A percentile compares a stretch with the other conserved stretches of the same genome.
Conservation (phyloP, 805 yeast genomes). For the Saturnispora diversa region DNA sequence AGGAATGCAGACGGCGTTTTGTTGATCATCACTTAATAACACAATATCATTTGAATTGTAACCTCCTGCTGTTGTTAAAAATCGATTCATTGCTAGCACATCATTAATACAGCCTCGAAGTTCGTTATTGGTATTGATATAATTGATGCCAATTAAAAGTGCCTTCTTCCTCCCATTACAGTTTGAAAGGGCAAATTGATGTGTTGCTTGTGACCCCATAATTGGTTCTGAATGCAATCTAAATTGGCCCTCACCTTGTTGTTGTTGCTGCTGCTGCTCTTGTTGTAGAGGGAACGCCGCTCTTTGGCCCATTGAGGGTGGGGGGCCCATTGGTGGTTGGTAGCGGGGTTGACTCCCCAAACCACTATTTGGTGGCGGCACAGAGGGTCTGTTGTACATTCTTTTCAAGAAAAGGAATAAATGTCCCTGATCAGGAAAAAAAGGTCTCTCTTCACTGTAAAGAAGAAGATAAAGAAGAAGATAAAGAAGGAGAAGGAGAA, state of each 20-base stretch:
- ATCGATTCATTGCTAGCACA: slow-evolving; percentile 42
- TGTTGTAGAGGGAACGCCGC: slow-evolving; percentile 10
- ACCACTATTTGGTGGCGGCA: too few relatives aligned
- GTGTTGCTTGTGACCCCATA: slow-evolving; percentile 29
- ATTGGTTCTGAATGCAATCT: slow-evolving; percentile 19
- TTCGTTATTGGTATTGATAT: slow-evolving; percentile 52
- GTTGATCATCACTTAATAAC: slow-evolving; percentile 49
- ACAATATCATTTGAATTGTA: slow-evolving; percentile 50
- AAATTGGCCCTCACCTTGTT: slow-evolving; percentile 17
- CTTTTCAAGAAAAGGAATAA: too few relatives aligned
- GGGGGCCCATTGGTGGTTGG: slow-evolving; percentile 16
- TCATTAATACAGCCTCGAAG: slow-evolving; percentile 80
- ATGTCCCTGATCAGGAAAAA: too few relatives aligned
- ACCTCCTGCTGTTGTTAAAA: slow-evolving; percentile 34
- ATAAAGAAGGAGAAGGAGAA: too few relatives aligned
- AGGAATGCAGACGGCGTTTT: slow-evolving; percentile 43
- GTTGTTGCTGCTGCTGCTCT: slow-evolving; percentile 19
- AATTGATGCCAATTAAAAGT: slow-evolving; percentile 69
- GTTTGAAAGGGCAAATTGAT: slow-evolving; percentile 47
- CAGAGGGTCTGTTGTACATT: too few relatives aligned
- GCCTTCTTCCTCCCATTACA: slow-evolving; percentile 73
- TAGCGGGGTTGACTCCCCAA: too few relatives aligned
- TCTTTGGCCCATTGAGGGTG: slow-evolving; percentile 8
- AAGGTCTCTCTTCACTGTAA: too few relatives aligned
- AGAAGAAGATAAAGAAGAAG: too few relatives aligned